Base-by-base conservation (phyloP, 2,329 filamentous ascomycete genomes). In the Trichoderma koningii region DNA sequence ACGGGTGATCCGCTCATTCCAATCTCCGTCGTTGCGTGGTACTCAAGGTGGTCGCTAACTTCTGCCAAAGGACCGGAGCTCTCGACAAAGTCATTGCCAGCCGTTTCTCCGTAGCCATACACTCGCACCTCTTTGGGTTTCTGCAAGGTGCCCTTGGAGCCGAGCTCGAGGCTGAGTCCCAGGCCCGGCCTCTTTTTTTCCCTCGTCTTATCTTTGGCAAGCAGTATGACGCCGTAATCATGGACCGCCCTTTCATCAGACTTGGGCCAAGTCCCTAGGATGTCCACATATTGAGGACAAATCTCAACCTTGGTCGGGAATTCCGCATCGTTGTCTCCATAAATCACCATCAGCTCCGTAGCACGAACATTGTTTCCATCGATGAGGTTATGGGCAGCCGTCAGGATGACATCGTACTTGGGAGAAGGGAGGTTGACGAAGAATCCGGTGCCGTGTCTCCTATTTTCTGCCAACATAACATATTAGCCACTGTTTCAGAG, bases 1-100 rank as follows among this genome's bases (percentile, higher is more conserved):
- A 65, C 50, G 3, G 63, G 55, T 7, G 63, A 50, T 47, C 63
- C 63, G 19, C 63, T 65, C 63, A 60, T 65, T 17, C 63, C 63
- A 28, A 53, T 38, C 2, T 53, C 55, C 7, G 55, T 55, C 3
- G 23, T 26, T n/a, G 42, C 53, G 10, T 26, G 14, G 19, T 65
- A 60, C 41, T 52, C 42, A 17, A 65, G 19, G 7, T 59, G 55
- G 2, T 17, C 23, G 12, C 15, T 17, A 17, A 17, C 28, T 10
- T 15, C 7, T 21, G 51, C 42, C 19, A 64, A 12, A 9, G 14
- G 6, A 23, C 48, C 55, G 9, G 26, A 38, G 17, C 55, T 60
- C 5, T 42, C 10, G n/a, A 55, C 15, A 14, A 6, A 23, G 2
- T 7, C 17, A 6, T 1, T 47, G 14, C 1, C 9, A 17, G 9